Base-by-base conservation (phyloP, 1,139 yeast species). In the Pichia inconspicua region DNA sequence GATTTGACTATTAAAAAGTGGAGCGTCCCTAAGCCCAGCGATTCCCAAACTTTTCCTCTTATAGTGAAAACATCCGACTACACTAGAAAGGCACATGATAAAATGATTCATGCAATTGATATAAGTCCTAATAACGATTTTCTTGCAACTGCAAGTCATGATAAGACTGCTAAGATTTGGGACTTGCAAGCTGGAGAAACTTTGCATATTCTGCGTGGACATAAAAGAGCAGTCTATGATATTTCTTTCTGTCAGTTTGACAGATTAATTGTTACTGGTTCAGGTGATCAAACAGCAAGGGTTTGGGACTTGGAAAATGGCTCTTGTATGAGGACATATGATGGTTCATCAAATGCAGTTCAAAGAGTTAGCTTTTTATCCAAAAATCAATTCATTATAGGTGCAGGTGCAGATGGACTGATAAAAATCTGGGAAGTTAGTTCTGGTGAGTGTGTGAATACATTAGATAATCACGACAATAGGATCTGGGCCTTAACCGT, bases 141-240 rank as follows among this genome's bases (percentile, higher is more conserved):
- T 53, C 81, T 92, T 61, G 97, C 96, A 1, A 84, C 97, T 5
- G 97, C 96, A 1, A 86, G 96, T n/a, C 95, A 86, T 65, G 99
- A 92, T 64, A 86, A 90, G 60, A 75, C 90, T 4, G 94, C 85
- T 53, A 92, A 94, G 64, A 70, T 92, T 5, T 94, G 97, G 97
- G 82, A 85, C 60, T 62, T 79, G 35, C 84, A 80, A 40, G 69
- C 78, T 14, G 97, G 98, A 47, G 97, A 92, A 65, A 78, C 84
- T 4, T 70, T 85, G 15, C 97, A 96, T 7, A 75, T 92, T 5
- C 70, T 94, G 53, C 78, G 82, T 53, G 97, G 96, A 25, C 98
- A 94, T 65, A 84, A 82, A 65, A 78, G 98, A 61, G 97, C 98
- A 14, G 77, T 92, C 44, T 94, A 97, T 96, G 94, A 88, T 60